Conservation (phyloP, 2,329 filamentous ascomycete genomes). For the Akanthomyces uredinophilus region DNA sequence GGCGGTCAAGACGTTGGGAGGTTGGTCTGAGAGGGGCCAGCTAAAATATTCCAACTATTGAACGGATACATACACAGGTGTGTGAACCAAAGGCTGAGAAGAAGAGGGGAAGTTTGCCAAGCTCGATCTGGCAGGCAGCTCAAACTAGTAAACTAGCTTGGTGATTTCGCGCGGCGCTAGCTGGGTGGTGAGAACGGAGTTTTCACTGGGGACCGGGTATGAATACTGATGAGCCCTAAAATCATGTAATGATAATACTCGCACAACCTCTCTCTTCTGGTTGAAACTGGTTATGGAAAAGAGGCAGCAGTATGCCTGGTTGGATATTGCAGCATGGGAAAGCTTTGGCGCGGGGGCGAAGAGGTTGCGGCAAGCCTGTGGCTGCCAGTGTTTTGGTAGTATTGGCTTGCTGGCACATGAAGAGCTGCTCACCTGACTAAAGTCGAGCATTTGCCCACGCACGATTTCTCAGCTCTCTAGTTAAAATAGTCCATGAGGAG, state of each 20-base stretch:
- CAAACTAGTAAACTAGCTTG: too few relatives aligned
- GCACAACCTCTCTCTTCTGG: too few relatives aligned
- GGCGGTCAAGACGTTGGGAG: neutral
- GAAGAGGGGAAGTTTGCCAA: neutral
- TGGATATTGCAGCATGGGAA: neutral
- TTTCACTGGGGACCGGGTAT: too few relatives aligned
- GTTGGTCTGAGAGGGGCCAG: neutral
- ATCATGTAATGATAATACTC: too few relatives aligned
- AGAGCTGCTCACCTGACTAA: slow-evolving; percentile 7
- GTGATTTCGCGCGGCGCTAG: neutral
- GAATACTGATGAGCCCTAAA: too few relatives aligned
- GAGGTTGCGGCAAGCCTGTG: neutral
- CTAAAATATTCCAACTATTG: neutral
- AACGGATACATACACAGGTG: too few relatives aligned
- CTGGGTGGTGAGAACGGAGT: neutral
- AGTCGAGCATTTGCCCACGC: neutral
- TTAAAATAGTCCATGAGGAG: too few relatives aligned
- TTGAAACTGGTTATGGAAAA: neutral
- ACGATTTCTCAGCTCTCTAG: too few relatives aligned
- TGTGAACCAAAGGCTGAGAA: neutral
- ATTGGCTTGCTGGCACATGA: slow-evolving; percentile 6
- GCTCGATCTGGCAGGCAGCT: slow-evolving; percentile 1
- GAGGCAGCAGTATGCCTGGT: neutral
- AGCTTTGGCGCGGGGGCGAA: neutral
- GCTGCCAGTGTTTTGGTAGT: neutral